phyloP scores from a whole-genome alignment of 768 basidiomycete genomes.

The Mrakia gelida region DNA sequence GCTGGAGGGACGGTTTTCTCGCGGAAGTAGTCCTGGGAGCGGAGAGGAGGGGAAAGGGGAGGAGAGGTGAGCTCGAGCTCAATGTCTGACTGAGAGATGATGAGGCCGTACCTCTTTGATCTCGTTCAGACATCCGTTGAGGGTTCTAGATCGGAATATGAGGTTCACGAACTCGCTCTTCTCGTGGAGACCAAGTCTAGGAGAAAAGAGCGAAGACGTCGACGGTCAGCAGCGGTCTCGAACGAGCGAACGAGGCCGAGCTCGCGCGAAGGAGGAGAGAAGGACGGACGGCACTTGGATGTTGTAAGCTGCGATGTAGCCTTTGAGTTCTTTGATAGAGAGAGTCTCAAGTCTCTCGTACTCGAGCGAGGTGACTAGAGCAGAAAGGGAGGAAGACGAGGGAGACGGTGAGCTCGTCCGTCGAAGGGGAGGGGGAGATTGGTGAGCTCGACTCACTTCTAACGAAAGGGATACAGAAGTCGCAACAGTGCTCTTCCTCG shows the following conservation, averaged over 20 bases:
- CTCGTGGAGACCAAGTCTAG: constrained; percentile 12
- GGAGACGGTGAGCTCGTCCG: background rate
- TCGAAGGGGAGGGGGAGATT: too few relatives aligned
- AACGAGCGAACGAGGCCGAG: too few relatives aligned
- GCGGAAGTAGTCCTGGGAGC: constrained; percentile 8
- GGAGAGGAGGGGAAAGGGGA: background rate
- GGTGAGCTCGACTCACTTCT: constrained; percentile 1
- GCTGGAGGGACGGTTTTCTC: constrained; percentile 17
- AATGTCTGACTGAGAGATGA: background rate
- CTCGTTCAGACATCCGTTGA: constrained; percentile 13
- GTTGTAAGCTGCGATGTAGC: constrained; percentile 11
- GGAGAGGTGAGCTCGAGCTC: background rate
- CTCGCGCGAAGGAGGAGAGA: background rate
- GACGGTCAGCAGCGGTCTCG: background rate
- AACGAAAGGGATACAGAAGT: constrained; percentile 12
- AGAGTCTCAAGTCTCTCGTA: background rate
- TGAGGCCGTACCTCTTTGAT: constrained; percentile 5
- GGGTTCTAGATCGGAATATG: background rate
- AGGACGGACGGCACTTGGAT: constrained; percentile 8
- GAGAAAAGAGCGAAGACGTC: too few relatives aligned
- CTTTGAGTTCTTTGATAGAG: constrained; percentile 12
- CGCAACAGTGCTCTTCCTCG: constrained; percentile 6
- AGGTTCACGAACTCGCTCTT: constrained; percentile 14
- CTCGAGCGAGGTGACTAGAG: constrained; percentile 1
- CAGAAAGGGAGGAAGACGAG: too few relatives aligned